Base-by-base conservation (phyloP, 331 rosid genomes). In the Malus hybrid region DNA sequence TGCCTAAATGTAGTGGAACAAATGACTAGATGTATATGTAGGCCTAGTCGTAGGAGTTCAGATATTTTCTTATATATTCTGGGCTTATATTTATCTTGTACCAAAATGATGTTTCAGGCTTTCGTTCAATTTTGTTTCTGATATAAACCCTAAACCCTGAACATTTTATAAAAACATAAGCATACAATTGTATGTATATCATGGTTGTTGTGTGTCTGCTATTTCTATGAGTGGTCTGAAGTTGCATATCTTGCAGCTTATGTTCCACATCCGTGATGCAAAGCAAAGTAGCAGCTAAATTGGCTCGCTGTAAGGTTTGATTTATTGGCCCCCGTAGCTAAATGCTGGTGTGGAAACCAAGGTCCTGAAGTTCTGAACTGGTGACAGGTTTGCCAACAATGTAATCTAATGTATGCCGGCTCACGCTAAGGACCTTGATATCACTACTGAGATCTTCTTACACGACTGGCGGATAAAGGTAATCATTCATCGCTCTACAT, bases 221-320 rank as follows among this genome's bases (percentile, higher is more conserved):
- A 8, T 36, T 48, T 33, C 70, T 50, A 54, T 39, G 2, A 34
- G 65, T 74, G 66, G 52, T 61, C 50, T 68, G 67, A 61, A n/a
- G 7, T 44, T 32, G 76, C 62, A 55, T 74, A 32, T 72, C 73
- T 33, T 79, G 85, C 86, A 93, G 98, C 87, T 91, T 70, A 91
- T 89, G 97, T 87, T 93, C 81, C 89, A 88, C 80, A 86, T 93
- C 81, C 90, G 82, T 7, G 96, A 89, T 74, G 87, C 86, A 62
- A 90, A 84, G 83, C 84, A 65, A 79, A 80, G 81, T 72, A 75
- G 76, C 15, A 34, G 78, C 72, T 87, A 66, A 84, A 31, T 54
- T 3, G 10, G 62, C 67, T 67, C 42, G 64, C 68, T 56, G 19
- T n/a, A 69, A 24, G 56, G 66, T 36, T 72, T 55, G 72, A 50